Evolutionary conservation across 306 rosid species (phyloP).

Genomic region (Cicer chorassanicum): DNA sequence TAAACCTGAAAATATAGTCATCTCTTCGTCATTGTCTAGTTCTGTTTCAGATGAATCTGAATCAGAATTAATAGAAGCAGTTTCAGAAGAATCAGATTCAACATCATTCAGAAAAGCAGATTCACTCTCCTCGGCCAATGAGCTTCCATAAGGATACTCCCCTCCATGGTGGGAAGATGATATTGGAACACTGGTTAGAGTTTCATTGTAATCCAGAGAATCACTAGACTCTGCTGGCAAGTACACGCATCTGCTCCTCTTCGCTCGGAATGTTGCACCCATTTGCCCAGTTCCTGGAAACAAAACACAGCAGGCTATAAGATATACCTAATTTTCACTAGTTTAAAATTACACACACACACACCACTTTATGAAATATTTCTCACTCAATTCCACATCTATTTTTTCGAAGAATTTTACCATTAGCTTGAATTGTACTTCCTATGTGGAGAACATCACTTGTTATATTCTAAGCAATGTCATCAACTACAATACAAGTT

Average conservation of each 20-base stretch:
- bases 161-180: conserved; percentile 60
- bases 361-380: conserved; percentile 44
- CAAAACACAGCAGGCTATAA: conserved; percentile 51
- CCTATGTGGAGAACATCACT: conserved; percentile 7
- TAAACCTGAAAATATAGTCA: conserved; percentile 78
- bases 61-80: conserved; percentile 56
- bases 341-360: conserved; percentile 28
- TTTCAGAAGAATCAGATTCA: conserved; percentile 73
- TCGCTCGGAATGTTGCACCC: conserved; percentile 58
- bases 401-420: conserved; percentile 51
- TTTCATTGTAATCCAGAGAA: conserved; percentile 71
- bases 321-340: conserved; percentile 44
- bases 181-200: conserved; percentile 57
- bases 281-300: conserved; percentile 67
- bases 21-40: conserved; percentile 70
- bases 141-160: conserved; percentile 52
- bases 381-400: conserved; percentile 43
- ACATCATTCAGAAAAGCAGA: conserved; percentile 72
- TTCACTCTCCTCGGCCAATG: conserved; percentile 69
- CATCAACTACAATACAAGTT: conserved; percentile 51
- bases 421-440: conserved; percentile 36
- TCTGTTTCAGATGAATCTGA: conserved; percentile 88
- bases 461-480: conserved; percentile 26
- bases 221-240: conserved; percentile 77
- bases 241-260: conserved; percentile 73